Evolutionary conservation across 345 rosid genomes (phyloP), one percentile per base, ranked within the genome.

Genomic region (Aquilaria yunnanensis): DNA sequence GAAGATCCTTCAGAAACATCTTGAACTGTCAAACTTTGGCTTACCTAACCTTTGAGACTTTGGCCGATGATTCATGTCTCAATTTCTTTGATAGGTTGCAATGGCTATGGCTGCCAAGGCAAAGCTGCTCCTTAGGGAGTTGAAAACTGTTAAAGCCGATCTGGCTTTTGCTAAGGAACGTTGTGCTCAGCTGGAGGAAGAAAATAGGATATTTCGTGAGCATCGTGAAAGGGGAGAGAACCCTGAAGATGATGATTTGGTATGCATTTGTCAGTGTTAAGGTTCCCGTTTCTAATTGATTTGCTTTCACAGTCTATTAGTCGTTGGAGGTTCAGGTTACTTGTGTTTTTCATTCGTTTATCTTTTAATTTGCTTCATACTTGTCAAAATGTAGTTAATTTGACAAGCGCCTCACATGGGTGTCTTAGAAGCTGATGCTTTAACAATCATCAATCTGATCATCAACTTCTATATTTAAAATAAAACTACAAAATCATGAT

Each of bases 81-180:
- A 43, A 34, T 65, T 68, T 59, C 32, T 66, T 51, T 63, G 47
- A 72, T 86, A 93, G 98, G 96, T 93, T 77, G 99, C 97, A 57
- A 90, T 90, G 96, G 97, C 99, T 67, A 93, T 88, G 86, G 98
- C 98, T 72, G 96, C 98, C 14, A 93, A 93, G 78, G 94, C 99
- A 73, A 93, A 93, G 76, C 89, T 93, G 54, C 94, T 93, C 59
- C 95, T 90, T 61, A 85, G 99, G 52, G 99, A 93, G 81, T 70
- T 85, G 66, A 93, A 93, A 77, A 93, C 95, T 33, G 84, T 93
- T 30, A 93, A 88, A 80, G 96, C 99, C 48, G 99, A 90, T 74
- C 72, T 90, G 53, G 95, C 96, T 30, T 93, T 93, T 67, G 94
- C 97, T 37, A 93, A 83, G 75, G 89, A 83, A 66, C 84, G 97